Base-by-base conservation (phyloP, 202 grass and related monocot species). In the Schoenoplectus tabernaemontani region DNA sequence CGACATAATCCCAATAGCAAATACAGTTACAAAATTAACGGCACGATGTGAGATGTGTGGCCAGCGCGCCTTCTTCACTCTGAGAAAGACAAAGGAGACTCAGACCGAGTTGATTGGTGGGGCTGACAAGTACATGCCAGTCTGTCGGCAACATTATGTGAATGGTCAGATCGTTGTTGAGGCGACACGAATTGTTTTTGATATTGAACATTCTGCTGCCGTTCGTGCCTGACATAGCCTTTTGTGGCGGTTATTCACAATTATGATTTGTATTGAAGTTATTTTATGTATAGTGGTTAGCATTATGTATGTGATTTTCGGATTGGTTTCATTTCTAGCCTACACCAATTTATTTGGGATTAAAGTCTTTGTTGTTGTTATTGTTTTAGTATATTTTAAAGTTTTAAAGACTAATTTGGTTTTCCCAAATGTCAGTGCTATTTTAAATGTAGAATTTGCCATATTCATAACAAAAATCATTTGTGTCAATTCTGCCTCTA, bases 121-220 rank as follows among this genome's bases (percentile, higher is more conserved):
- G 30, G 89, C 91, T 13, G 91, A 94, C 85, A 90, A 93, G 24
- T 98, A 98, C 67, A 98, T 94, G 88, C 89, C 91, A 30, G 95
- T 98, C 9, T 94, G 91, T 70, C 87, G 91, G 48, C 89, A 94
- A n/a, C 89, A 98, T 77, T 98, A 94, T 65, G 48, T 94, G 59
- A 84, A 98, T 10, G 89, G 91, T 32, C 91, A 98, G 57, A 82
- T 90, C 51, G 84, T 85, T 59, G 57, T 92, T 43, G 86, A 89
- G 83, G 87, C 91, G 57, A 82, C 89, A 46, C 85, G 86, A 62
- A 89, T 86, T 84, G 95, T 98, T 13, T 80, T 90, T 82, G 88
- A 92, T 58, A 43, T 87, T 22, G 95, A 94, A 72, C 81, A 81
- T 61, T 89, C 88, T 16, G 67, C 81, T 0, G 39, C 62, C n/a